A percentile compares a stretch with the other conserved stretches of the same genome.
Evolutionary conservation across 2,329 filamentous ascomycete species (phyloP).

Genomic region (Magnaporthiopsis poae): DNA sequence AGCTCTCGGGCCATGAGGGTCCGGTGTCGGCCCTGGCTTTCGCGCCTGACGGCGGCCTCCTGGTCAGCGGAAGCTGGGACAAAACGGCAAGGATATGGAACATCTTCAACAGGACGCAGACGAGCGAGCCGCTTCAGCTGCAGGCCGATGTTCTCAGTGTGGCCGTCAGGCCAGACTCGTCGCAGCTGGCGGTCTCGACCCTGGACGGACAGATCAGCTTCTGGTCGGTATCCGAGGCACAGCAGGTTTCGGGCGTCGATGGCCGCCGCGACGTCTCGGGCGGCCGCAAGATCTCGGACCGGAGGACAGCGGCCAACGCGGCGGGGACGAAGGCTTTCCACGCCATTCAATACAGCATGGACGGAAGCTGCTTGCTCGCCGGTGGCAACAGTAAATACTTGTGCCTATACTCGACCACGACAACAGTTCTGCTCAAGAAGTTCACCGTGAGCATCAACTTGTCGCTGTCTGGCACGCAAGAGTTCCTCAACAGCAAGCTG

Average conservation of each 20-base stretch:
- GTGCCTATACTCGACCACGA: constrained; percentile 88
- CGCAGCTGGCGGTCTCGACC: constrained; percentile 83
- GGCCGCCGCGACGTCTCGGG: constrained; percentile 87
- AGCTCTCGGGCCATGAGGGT: constrained; percentile 83
- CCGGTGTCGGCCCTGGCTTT: constrained; percentile 84
- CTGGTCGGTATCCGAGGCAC: constrained; percentile 82
- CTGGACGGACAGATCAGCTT: constrained; percentile 90
- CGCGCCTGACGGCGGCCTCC: constrained; percentile 69
- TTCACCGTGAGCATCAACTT: constrained; percentile 92
- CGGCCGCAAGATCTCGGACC: constrained; percentile 77
- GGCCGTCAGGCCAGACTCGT: constrained; percentile 78
- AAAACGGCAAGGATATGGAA: constrained; percentile 92
- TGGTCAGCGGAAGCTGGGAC: constrained; percentile 94
- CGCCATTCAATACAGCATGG: constrained; percentile 80
- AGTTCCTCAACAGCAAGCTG: constrained; percentile 86
- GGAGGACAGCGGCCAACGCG: constrained; percentile 81
- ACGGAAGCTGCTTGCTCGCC: constrained; percentile 81
- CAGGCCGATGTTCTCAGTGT: constrained; percentile 84
- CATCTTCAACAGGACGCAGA: constrained; percentile 87
- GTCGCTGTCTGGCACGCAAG: constrained; percentile 90
- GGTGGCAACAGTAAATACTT: constrained; percentile 98
- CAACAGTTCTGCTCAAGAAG: constrained; percentile 84
- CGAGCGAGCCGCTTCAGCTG: constrained; percentile 83
- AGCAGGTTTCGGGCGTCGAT: constrained; percentile 78
- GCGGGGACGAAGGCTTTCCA: constrained; percentile 84